A percentile compares a stretch with the other conserved stretches of the same genome.
Evolutionary conservation across 805 yeast genomes (phyloP).

Genomic region (Lipomyces spencermartinsiae): DNA sequence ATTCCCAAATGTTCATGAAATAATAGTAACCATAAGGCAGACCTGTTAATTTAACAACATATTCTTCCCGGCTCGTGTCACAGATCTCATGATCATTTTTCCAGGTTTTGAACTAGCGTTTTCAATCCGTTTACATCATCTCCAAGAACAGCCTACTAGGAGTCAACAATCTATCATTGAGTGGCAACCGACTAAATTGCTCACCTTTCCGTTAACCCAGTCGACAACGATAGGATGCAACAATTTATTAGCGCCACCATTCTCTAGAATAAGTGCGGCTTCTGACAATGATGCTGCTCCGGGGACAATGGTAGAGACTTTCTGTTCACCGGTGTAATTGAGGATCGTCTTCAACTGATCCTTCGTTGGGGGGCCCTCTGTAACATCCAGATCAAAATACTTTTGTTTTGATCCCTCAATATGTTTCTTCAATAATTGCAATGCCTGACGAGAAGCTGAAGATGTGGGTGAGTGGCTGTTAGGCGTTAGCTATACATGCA

Average conservation of each 20-base stretch:
- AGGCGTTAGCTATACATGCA: not conserved
- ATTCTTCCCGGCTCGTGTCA: not conserved
- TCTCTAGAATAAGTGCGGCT: slow-evolving; percentile 27
- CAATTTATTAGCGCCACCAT: slow-evolving; percentile 19
- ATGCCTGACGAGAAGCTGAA: slow-evolving; percentile 31
- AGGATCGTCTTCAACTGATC: slow-evolving; percentile 39
- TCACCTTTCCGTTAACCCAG: slow-evolving; percentile 39
- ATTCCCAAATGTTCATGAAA: not conserved
- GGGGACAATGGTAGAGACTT: slow-evolving; percentile 31
- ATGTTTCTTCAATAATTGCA: slow-evolving; percentile 19
- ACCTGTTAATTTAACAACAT: not conserved
- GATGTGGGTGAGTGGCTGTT: slow-evolving; percentile 37
- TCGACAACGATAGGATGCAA: slow-evolving; percentile 39
- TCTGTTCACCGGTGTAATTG: slow-evolving; percentile 31
- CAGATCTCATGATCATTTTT: slow-evolving; percentile 1
- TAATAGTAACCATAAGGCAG: not conserved
- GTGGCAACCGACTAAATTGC: not conserved
- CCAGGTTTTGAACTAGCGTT: slow-evolving; percentile 28
- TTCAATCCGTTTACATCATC: slow-evolving; percentile 36
- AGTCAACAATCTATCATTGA: not conserved
- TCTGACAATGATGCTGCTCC: slow-evolving; percentile 31
- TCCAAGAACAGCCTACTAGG: slow-evolving; percentile 35
- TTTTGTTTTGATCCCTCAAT: slow-evolving; percentile 34
- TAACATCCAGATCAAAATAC: slow-evolving; percentile 46
- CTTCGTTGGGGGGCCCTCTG: slow-evolving; percentile 44